phyloP scores from a whole-genome alignment of 495 filamentous ascomycete genomes.

The Penicillium odoratum region DNA sequence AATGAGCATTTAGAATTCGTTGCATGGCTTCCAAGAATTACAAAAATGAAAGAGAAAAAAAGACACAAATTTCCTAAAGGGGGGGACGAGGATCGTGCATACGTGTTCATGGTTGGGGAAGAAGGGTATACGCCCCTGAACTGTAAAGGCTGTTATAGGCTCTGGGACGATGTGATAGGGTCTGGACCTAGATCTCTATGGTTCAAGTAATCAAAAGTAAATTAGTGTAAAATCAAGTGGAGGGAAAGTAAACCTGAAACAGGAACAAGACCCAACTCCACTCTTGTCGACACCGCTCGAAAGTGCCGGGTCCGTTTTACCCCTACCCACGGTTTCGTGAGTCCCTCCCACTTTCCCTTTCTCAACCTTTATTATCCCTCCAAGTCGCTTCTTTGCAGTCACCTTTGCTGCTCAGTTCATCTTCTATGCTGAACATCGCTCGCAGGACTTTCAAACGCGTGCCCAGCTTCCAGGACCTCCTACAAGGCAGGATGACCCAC shows the following conservation, averaged over 20 bases:
- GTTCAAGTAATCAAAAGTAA: slow-evolving; percentile 9
- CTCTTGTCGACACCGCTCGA: slow-evolving; percentile 18
- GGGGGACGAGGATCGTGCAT: slow-evolving; percentile 1
- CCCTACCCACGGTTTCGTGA: slow-evolving; percentile 30
- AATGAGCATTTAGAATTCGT: slow-evolving; percentile 1
- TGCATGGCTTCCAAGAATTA: neutral
- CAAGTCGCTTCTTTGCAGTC: slow-evolving; percentile 35
- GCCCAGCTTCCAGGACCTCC: slow-evolving; percentile 59
- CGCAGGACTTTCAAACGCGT: slow-evolving; percentile 55
- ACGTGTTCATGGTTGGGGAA: slow-evolving; percentile 10
- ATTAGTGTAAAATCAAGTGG: slow-evolving; percentile 5
- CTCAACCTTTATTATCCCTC: slow-evolving; percentile 27
- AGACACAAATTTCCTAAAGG: neutral
- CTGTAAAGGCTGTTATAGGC: neutral
- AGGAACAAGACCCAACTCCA: slow-evolving; percentile 26
- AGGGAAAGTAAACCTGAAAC: slow-evolving; percentile 42
- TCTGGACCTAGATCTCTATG: slow-evolving; percentile 9
- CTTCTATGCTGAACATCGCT: slow-evolving; percentile 53
- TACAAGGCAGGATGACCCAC: slow-evolving; percentile 61
- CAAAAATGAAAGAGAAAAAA: slow-evolving; percentile 8
- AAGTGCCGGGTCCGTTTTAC: slow-evolving; percentile 26
- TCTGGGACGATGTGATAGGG: slow-evolving; percentile 12
- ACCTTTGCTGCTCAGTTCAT: slow-evolving; percentile 27
- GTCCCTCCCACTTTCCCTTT: slow-evolving; percentile 26
- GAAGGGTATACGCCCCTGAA: neutral